Percentiles rank a stretch among this genome's conserved stretches.
phyloP scores from a whole-genome alignment of 225 moss, liverwort and hornwort species.

The Rhytidiadelphus loreus region DNA sequence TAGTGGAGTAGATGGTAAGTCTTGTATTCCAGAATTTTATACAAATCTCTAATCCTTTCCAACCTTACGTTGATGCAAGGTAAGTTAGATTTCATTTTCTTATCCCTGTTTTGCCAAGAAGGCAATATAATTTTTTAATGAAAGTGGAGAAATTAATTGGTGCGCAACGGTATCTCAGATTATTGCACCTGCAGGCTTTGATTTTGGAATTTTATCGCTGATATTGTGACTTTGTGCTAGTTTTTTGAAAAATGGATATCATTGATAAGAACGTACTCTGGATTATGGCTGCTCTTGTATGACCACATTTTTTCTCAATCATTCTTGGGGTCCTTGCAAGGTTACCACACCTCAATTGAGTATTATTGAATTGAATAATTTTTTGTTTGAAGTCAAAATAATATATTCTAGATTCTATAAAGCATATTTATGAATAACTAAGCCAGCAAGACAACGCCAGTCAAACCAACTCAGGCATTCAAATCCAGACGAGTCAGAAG shows the following conservation, averaged over 20 bases:
- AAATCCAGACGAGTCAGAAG: not conserved
- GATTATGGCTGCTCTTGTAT: not conserved
- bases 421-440: not conserved
- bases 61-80: not conserved
- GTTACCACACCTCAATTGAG: not conserved
- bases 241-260: not conserved
- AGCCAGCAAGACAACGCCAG: not conserved
- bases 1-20: not conserved
- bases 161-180: not conserved
- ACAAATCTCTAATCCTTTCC: not conserved
- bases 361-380: not conserved
- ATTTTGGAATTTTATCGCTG: not conserved
- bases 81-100: not conserved
- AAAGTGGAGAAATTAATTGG: not conserved
- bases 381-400: not conserved
- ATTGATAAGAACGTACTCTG: not conserved
- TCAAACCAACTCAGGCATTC: not conserved
- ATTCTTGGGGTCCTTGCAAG: not conserved
- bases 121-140: not conserved
- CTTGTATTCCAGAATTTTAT: not conserved
- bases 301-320: not conserved
- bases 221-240: not conserved
- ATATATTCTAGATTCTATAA: not conserved
- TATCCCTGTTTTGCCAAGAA: not conserved
- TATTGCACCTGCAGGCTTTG: not conserved